These are phyloP conservation scores for Edaphochlamys debaryana DNA, from an alignment of 139 green algal species.

Conservation along the genomic window DNA sequence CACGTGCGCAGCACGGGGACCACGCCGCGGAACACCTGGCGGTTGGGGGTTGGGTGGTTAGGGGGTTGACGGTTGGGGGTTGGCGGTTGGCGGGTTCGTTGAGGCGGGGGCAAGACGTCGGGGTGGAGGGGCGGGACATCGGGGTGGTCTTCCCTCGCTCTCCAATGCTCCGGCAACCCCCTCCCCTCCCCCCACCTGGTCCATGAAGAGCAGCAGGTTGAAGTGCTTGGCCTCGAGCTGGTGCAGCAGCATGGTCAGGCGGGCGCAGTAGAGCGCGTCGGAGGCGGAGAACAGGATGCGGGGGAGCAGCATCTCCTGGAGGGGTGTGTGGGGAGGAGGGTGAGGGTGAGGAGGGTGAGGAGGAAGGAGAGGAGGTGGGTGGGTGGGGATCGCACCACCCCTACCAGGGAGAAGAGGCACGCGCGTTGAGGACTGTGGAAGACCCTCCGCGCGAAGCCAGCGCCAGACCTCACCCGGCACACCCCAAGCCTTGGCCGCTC, in stretches of 20 bases:
- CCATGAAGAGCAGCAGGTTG: constrained; percentile 56
- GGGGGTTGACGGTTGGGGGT: neutral
- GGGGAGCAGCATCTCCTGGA: constrained; percentile 68
- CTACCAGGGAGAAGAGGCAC: too few relatives aligned
- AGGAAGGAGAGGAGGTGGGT: neutral
- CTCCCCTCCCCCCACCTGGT: constrained; percentile 20
- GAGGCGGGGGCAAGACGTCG: too few relatives aligned
- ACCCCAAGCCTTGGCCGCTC: too few relatives aligned
- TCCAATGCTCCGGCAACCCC: too few relatives aligned
- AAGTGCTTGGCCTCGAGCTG: constrained; percentile 61
- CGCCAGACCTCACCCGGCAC: too few relatives aligned
- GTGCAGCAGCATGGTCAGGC: constrained; percentile 65
- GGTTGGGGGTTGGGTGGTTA: neutral
- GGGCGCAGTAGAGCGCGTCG: constrained; percentile 74
- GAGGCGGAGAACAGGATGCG: constrained; percentile 61
- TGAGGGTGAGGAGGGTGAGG: too few relatives aligned
- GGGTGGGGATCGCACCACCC: too few relatives aligned
- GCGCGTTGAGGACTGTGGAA: too few relatives aligned
- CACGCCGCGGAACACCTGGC: constrained; percentile 55
- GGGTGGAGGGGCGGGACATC: too few relatives aligned
- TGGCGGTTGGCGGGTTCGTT: too few relatives aligned
- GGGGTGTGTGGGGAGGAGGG: neutral
- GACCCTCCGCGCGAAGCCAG: too few relatives aligned
- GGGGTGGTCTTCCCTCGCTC: too few relatives aligned
- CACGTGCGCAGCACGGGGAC: constrained; percentile 59